Percentiles rank a stretch among this genome's conserved stretches.
phyloP scores from a whole-genome alignment of 2,329 filamentous ascomycete genomes.

The Arthrobotrys iridis region DNA sequence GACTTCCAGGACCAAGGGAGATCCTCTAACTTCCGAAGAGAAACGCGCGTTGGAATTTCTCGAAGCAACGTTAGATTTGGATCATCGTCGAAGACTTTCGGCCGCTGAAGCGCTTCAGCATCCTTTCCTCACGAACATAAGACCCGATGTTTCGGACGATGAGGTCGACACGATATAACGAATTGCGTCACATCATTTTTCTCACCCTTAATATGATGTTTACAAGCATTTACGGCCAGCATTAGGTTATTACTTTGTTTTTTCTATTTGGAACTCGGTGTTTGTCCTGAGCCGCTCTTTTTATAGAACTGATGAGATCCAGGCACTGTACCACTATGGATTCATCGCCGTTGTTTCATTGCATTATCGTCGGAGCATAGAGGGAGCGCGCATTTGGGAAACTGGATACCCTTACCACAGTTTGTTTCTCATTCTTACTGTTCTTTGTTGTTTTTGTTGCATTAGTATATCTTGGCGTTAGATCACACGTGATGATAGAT shows the following conservation, averaged over 20 bases:
- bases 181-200: background rate
- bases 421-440: background rate
- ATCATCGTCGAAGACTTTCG: slow-evolving; percentile 77
- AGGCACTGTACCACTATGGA: background rate
- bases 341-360: background rate
- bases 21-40: slow-evolving; percentile 73
- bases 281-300: background rate
- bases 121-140: slow-evolving; percentile 69
- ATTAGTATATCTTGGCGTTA: slow-evolving; percentile 10
- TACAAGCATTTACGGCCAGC: slow-evolving; percentile 4
- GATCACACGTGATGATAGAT: slow-evolving; percentile 18
- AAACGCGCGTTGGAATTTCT: slow-evolving; percentile 78
- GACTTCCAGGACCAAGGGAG: slow-evolving; percentile 76
- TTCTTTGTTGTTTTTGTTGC: slow-evolving; percentile 24
- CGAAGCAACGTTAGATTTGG: slow-evolving; percentile 76
- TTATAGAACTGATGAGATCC: background rate
- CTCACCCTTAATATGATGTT: background rate
- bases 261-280: background rate
- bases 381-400: background rate
- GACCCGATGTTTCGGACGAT: slow-evolving; percentile 59
- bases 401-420: slow-evolving; percentile 2
- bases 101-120: slow-evolving; percentile 78
- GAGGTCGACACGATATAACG: slow-evolving; percentile 55
- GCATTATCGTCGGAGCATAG: slow-evolving; percentile 1
- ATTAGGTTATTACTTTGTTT: background rate